Evolutionary conservation across 371 early-diverging fungal genomes (phyloP).

Genomic region (Mucor piriformis): DNA sequence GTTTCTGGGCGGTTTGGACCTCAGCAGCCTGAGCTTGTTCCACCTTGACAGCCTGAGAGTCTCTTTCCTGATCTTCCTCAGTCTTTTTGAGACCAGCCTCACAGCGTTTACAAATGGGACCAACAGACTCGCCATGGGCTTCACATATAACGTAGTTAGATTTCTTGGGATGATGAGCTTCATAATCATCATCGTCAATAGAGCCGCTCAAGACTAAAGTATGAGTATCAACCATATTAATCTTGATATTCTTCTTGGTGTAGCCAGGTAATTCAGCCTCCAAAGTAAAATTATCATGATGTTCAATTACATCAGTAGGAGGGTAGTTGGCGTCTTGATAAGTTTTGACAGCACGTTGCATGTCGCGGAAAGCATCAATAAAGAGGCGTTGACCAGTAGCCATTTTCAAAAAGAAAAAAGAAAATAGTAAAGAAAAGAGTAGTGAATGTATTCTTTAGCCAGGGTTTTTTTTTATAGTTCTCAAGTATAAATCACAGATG

Average conservation of each 20-base stretch:
- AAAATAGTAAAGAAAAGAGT: background rate
- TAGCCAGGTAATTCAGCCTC: constrained; percentile 43
- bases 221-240: constrained; percentile 27
- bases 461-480: background rate
- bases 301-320: constrained; percentile 33
- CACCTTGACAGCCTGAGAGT: background rate
- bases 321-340: constrained; percentile 28
- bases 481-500: too few species aligned
- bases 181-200: background rate
- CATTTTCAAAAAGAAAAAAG: constrained; percentile 11
- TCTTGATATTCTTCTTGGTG: constrained; percentile 34
- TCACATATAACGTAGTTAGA: background rate
- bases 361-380: constrained; percentile 36
- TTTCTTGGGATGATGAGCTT: too few species aligned
- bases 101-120: background rate
- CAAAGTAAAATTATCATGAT: constrained; percentile 26
- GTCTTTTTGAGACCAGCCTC: background rate
- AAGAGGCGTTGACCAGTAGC: constrained; percentile 32
- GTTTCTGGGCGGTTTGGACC: background rate
- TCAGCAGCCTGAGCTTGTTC: background rate
- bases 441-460: background rate
- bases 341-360: constrained; percentile 33
- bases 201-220: constrained; percentile 33
- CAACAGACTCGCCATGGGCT: background rate
- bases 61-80: background rate